Base-by-base conservation (phyloP, 371 early-diverging fungal species). In the Lichtheimia corymbifera region DNA sequence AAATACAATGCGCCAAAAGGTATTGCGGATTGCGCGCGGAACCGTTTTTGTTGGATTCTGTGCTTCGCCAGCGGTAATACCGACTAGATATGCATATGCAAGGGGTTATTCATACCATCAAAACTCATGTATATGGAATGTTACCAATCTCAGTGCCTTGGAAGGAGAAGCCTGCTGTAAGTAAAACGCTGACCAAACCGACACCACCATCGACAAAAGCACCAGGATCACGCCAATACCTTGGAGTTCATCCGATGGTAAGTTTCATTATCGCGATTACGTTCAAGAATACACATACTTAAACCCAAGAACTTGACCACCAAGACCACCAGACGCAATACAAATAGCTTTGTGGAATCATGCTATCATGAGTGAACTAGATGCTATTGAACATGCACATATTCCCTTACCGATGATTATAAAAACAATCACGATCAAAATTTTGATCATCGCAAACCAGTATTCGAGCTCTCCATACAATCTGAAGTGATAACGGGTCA, bases 141-240 rank as follows among this genome's bases (percentile, higher is more conserved):
- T 55, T 77, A 73, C 74, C 77, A 61, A 89, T 69, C 71, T 88
- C 91, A 1, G 91, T 91, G 20, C 93, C 95, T 49, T 92, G 92
- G 80, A 91, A 93, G 30, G 90, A 83, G 64, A 90, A 94, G 59
- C 91, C 93, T 20, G 88, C 90, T 53, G 88, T 69, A 54, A 91
- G 65, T 66, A 90, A 83, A 25, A 89, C 85, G 65, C 84, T 79
- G 55, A 92, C 67, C 27, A 88, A 73, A 11, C 89, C 91, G 24
- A 91, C 70, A 40, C 82, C 89, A 53, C 88, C 87, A 51, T 86
- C 85, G 62, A 89, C 88, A 50, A 93, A 92, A 5, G 91, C 92
- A 18, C 91, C 94, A 5, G 81, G 82, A 53, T 80, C 65, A 9
- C 69, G 66, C 92, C 92, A 95, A 66, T 91, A 87, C 68, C 35